These are phyloP conservation scores for Trichoderma breve DNA, from an alignment of 2,329 filamentous ascomycete species.

Conservation along the genomic window DNA sequence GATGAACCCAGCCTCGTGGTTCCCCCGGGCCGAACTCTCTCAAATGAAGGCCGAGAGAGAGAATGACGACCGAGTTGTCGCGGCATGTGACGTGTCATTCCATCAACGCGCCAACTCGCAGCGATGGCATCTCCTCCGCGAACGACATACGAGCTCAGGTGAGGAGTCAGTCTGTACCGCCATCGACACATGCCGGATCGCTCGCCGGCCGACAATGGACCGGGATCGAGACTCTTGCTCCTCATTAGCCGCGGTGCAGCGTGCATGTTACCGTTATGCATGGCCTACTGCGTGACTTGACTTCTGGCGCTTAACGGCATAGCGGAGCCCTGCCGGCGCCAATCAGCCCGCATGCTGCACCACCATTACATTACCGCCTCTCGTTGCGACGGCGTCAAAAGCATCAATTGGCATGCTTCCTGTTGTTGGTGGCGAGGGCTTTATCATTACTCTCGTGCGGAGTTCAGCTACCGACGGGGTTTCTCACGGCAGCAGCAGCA, in stretches of 20 bases:
- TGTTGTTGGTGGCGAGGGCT: background rate
- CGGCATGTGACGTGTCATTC: slow-evolving; percentile 6
- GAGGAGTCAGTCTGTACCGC: background rate
- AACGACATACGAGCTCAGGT: background rate
- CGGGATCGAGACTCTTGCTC: background rate
- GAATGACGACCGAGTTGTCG: background rate
- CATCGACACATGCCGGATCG: background rate
- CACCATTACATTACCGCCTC: slow-evolving; percentile 3
- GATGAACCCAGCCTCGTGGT: background rate
- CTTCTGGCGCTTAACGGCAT: slow-evolving; percentile 11
- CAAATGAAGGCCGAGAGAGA: background rate
- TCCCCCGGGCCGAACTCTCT: background rate
- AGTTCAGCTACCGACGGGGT: background rate
- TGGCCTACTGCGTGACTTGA: background rate
- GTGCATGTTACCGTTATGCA: background rate
- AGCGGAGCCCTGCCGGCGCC: background rate
- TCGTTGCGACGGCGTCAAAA: background rate
- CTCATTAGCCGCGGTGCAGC: background rate
- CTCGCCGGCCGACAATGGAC: background rate
- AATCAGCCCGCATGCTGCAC: slow-evolving; percentile 1
- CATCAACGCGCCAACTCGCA: background rate
- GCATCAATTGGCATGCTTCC: background rate
- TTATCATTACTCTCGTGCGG: background rate
- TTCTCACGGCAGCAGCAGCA: background rate
- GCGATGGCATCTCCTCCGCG: background rate